A percentile compares a stretch with the other conserved stretches of the same genome.
Evolutionary conservation across 73 alveolate species (phyloP).

Genomic region (Stentor roeselii): DNA sequence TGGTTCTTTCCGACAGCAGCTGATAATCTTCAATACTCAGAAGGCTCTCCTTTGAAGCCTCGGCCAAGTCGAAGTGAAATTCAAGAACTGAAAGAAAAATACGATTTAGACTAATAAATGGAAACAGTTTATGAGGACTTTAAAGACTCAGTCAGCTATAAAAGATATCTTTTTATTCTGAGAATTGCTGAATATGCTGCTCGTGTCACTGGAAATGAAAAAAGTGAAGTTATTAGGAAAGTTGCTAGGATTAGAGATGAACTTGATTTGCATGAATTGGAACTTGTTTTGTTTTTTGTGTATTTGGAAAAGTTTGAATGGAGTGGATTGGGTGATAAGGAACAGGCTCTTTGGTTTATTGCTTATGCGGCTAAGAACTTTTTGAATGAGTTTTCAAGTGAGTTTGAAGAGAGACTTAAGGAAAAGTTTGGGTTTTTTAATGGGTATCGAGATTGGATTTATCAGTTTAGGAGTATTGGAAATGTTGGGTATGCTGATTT

Average conservation of each 20-base stretch:
- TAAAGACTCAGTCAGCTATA: too few relatives aligned
- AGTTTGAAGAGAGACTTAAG: background rate
- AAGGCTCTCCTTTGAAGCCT: background rate
- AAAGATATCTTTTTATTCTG: background rate
- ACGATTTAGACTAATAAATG: background rate
- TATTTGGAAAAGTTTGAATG: background rate
- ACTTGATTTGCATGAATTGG: background rate
- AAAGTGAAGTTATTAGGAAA: too few relatives aligned
- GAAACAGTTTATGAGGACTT: too few relatives aligned
- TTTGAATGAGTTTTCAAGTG: background rate
- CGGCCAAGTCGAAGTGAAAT: background rate
- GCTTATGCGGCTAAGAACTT: background rate
- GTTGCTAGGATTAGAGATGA: background rate
- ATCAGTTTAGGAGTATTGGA: background rate
- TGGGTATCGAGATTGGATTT: background rate
- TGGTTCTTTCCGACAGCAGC: conserved; percentile 27
- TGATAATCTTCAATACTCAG: background rate
- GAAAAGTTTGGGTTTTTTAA: background rate
- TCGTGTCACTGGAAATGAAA: background rate
- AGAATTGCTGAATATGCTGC: background rate
- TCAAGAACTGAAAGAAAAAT: background rate
- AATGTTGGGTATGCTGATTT: background rate
- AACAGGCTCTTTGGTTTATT: background rate
- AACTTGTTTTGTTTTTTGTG: too few relatives aligned
- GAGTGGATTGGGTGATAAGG: background rate